Conservation (phyloP, 169 alveolate genomes). For the Eimeria acervulina region DNA sequence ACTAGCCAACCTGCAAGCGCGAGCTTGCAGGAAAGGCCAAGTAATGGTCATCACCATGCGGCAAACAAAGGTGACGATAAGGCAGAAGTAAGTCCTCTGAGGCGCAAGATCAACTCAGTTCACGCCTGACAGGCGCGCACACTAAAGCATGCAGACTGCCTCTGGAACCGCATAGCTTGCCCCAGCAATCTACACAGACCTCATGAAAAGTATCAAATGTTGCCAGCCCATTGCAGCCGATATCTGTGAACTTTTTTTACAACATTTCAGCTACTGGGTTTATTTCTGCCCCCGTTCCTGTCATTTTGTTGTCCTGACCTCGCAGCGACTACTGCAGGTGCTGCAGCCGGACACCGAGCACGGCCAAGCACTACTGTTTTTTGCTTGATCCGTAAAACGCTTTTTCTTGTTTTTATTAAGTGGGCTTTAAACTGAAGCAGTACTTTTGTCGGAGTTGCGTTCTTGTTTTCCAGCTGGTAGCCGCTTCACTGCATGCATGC, state of each 20-base stretch:
- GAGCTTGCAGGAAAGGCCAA: no score
- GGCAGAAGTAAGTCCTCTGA: no score
- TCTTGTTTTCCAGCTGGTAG: neutral
- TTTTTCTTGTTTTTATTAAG: neutral
- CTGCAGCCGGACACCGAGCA: neutral
- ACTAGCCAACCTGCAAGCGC: no score
- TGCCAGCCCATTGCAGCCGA: neutral
- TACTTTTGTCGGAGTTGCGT: neutral
- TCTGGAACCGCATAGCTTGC: neutral
- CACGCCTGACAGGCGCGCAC: neutral
- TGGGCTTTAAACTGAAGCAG: neutral
- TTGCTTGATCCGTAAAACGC: neutral
- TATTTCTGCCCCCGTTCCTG: neutral
- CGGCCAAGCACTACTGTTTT: neutral
- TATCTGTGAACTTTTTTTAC: neutral
- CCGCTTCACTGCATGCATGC: constrained; percentile 4
- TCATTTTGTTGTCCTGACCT: neutral
- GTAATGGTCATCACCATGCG: no score
- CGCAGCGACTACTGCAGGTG: neutral
- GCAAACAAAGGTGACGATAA: no score
- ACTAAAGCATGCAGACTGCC: neutral
- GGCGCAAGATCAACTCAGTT: no score
- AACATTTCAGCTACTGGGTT: neutral
- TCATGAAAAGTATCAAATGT: neutral
- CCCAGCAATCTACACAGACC: neutral